A percentile compares a stretch with the other conserved stretches of the same genome.
phyloP scores from a whole-genome alignment of 2,329 filamentous ascomycete genomes.

The Balansia obtecta region DNA sequence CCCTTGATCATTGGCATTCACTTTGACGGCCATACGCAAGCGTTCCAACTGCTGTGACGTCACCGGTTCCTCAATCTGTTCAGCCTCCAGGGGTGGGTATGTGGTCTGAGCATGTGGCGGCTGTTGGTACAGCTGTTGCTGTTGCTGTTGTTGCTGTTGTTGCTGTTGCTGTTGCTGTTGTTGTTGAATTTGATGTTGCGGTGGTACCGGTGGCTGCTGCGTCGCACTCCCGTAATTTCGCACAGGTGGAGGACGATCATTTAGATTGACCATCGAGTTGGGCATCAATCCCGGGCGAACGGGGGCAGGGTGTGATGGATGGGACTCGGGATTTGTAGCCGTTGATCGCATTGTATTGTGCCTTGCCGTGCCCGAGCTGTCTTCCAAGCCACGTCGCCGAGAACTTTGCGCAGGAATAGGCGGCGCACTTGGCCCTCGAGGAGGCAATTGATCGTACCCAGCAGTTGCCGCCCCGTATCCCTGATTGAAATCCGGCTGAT shows the following conservation, averaged over 20 bases:
- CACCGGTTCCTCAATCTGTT: conserved; percentile 35
- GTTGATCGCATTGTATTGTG: conserved; percentile 17
- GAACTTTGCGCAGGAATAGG: conserved; percentile 11
- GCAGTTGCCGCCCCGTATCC: conserved; percentile 13
- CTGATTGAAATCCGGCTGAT: conserved; percentile 14
- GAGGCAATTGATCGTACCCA: conserved; percentile 16
- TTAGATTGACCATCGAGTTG: conserved; percentile 42
- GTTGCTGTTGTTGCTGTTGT: conserved; percentile 21
- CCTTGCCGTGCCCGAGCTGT: conserved; percentile 5
- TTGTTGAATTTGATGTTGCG: conserved; percentile 15
- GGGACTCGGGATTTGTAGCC: conserved; percentile 27
- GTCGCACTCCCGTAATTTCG: conserved; percentile 41
- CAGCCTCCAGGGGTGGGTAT: conserved; percentile 3
- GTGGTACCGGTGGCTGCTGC: conserved; percentile 16
- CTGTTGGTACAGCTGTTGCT: conserved; percentile 8
- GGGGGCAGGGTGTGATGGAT: conserved; percentile 49
- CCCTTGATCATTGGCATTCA: conserved; percentile 59
- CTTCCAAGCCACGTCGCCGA: neutral
- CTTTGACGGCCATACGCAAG: conserved; percentile 56
- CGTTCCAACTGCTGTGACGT: conserved; percentile 68
- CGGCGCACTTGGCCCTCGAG: conserved; percentile 20
- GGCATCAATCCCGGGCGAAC: conserved; percentile 50
- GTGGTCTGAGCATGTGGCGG: neutral
- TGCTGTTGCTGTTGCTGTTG: conserved; percentile 17
- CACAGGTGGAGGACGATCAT: conserved; percentile 45